Conservation (phyloP, 2,329 filamentous ascomycete genomes). For the Curvularia lunata region DNA sequence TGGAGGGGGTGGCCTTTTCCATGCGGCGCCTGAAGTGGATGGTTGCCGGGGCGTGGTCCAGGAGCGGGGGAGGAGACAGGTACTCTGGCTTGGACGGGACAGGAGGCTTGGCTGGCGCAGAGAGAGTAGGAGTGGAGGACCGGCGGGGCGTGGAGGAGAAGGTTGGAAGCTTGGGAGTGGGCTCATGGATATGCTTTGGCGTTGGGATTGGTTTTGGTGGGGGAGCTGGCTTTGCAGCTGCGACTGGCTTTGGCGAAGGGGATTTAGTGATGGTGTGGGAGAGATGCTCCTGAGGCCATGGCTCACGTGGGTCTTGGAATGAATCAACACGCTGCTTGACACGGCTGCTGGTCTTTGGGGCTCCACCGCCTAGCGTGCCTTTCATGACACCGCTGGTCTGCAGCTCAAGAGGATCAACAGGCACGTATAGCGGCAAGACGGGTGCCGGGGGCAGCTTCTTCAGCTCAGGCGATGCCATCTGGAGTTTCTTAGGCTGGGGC, state of each 20-base stretch:
- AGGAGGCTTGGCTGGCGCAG: conserved; percentile 13
- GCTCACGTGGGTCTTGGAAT: conserved; percentile 30
- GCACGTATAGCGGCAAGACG: conserved; percentile 25
- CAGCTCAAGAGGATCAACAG: conserved; percentile 33
- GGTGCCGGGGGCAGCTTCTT: conserved; percentile 6
- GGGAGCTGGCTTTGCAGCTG: conserved; percentile 14
- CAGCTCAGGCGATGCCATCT: conserved; percentile 8
- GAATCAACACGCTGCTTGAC: conserved; percentile 29
- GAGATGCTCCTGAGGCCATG: conserved; percentile 31
- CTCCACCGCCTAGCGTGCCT: conserved; percentile 17
- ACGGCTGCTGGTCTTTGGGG: conserved; percentile 19
- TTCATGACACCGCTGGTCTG: conserved; percentile 16
- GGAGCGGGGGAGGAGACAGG: conserved; percentile 14
- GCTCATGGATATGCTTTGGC: conserved; percentile 20
- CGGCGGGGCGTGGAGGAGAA: conserved; percentile 23
- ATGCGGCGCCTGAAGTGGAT: conserved; percentile 33
- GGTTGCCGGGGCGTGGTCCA: conserved; percentile 10
- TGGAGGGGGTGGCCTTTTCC: conserved; percentile 49
- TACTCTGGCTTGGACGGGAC: conserved; percentile 13
- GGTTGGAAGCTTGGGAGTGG: conserved; percentile 23
- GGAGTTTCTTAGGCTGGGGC: conserved; percentile 23
- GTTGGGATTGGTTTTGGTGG: neutral
- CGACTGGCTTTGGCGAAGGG: conserved; percentile 11
- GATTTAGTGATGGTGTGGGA: conserved; percentile 12
- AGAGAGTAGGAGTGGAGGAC: conserved; percentile 9